Percentiles rank a stretch among this genome's conserved stretches.
Evolutionary conservation across 1,284 basidiomycete genomes (phyloP).

Genomic region (Termitomyces sp.): DNA sequence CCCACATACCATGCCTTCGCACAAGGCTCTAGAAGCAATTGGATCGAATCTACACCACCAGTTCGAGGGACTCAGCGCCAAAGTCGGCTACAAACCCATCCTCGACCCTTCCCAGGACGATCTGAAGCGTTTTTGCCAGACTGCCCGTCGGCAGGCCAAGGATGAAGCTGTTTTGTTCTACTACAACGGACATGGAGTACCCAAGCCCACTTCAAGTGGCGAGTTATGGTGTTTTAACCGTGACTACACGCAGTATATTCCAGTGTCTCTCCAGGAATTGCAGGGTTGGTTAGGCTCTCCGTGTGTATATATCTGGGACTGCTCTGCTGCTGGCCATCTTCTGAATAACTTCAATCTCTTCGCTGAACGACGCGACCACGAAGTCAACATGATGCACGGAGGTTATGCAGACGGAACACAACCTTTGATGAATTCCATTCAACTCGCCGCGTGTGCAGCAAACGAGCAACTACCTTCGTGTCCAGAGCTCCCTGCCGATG

Average conservation of each 20-base stretch:
- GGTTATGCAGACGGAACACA: constrained; percentile 59
- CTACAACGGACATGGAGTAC: constrained; percentile 98
- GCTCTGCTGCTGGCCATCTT: constrained; percentile 92
- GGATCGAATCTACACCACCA: constrained; percentile 92
- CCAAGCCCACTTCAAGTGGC: constrained; percentile 93
- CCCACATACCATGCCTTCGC: constrained; percentile 81
- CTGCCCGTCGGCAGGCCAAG: constrained; percentile 83
- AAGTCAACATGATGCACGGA: constrained; percentile 57
- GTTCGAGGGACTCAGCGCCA: constrained; percentile 91
- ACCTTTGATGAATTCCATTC: constrained; percentile 87
- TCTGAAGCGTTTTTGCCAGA: constrained; percentile 84
- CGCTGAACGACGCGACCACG: constrained; percentile 82
- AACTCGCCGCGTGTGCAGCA: constrained; percentile 91
- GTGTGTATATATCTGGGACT: constrained; percentile 98
- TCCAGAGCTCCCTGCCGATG: constrained; percentile 93
- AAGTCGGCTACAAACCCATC: constrained; percentile 88
- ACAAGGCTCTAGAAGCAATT: constrained; percentile 87
- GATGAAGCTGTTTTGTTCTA: constrained; percentile 95
- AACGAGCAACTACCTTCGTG: constrained; percentile 92
- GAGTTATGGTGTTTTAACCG: constrained; percentile 99
- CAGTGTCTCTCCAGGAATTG: constrained; percentile 89
- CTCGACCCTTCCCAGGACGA: constrained; percentile 96
- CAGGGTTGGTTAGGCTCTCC: constrained; percentile 92
- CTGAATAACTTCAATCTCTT: constrained; percentile 88
- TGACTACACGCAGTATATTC: constrained; percentile 98